Conservation (phyloP, 2,329 filamentous ascomycete species). For the Aspergillus luchuensis region DNA sequence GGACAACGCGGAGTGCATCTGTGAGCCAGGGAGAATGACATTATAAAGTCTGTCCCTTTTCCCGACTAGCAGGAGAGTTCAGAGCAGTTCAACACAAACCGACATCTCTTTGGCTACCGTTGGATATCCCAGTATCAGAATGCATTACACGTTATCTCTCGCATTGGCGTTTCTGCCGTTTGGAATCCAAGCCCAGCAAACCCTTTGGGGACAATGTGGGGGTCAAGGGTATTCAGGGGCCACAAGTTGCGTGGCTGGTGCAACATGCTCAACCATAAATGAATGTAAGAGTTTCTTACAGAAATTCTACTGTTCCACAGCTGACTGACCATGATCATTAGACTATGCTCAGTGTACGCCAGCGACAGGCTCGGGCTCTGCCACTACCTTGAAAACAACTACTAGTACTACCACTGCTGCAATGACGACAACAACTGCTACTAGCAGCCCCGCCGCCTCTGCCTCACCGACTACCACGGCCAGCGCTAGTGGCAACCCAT, state of each 20-base stretch:
- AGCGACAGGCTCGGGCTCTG: background rate
- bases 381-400: conserved; percentile 3
- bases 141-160: background rate
- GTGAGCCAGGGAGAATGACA: background rate
- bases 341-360: conserved; percentile 4
- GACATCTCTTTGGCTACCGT: background rate
- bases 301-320: too few relatives aligned
- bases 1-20: background rate
- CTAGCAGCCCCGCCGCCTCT: background rate
- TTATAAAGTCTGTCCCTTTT: background rate
- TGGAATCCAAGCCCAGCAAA: background rate
- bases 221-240: background rate
- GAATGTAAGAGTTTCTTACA: background rate
- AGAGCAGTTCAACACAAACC: background rate
- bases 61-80: background rate
- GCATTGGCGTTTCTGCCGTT: background rate
- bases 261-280: background rate
- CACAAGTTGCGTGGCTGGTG: background rate
- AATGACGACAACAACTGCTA: background rate
- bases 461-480: conserved; percentile 20
- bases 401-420: background rate
- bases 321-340: background rate
- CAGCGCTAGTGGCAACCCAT: conserved; percentile 52
- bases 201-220: background rate
- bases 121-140: background rate